A percentile compares a stretch with the other conserved stretches of the same genome.
phyloP scores from a whole-genome alignment of 805 yeast species.

The Hanseniaspora jakobsenii region DNA sequence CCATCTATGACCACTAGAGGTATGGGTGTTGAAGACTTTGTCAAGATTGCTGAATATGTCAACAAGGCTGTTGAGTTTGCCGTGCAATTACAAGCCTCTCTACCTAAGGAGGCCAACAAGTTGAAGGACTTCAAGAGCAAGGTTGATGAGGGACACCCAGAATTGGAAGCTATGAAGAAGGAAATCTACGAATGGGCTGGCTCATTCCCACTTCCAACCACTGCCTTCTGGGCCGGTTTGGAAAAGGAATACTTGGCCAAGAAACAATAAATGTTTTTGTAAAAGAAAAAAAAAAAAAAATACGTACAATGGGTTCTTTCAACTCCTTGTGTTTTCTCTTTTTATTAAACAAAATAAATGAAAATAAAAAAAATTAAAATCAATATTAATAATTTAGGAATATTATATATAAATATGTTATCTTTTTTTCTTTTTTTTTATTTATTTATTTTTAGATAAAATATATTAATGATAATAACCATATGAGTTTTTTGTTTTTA shows the following conservation, averaged over 20 bases:
- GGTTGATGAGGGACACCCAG: constrained; percentile 59
- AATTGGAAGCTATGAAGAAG: constrained; percentile 51
- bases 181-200: constrained; percentile 91
- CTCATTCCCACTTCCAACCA: constrained; percentile 51
- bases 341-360: too few relatives aligned
- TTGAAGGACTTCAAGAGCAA: constrained; percentile 89
- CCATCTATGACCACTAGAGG: constrained; percentile 99
- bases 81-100: constrained; percentile 55
- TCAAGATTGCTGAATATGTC: constrained; percentile 65
- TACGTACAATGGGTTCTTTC: too few relatives aligned
- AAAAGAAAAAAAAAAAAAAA: background rate
- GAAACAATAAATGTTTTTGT: background rate
- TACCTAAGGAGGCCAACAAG: constrained; percentile 88
- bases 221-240: constrained; percentile 13
- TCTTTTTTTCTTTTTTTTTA: too few relatives aligned
- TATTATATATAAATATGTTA: too few relatives aligned
- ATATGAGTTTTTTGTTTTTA: too few relatives aligned
- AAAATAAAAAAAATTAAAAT: too few relatives aligned
- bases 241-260: constrained; percentile 15
- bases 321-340: too few relatives aligned
- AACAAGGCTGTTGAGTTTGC: constrained; percentile 70
- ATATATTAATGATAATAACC: too few relatives aligned
- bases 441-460: too few relatives aligned
- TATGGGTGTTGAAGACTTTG: constrained; percentile 75
- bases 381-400: too few relatives aligned